Evolutionary conservation across 768 basidiomycete genomes (phyloP).

Genomic region (Ramaria sp.): DNA sequence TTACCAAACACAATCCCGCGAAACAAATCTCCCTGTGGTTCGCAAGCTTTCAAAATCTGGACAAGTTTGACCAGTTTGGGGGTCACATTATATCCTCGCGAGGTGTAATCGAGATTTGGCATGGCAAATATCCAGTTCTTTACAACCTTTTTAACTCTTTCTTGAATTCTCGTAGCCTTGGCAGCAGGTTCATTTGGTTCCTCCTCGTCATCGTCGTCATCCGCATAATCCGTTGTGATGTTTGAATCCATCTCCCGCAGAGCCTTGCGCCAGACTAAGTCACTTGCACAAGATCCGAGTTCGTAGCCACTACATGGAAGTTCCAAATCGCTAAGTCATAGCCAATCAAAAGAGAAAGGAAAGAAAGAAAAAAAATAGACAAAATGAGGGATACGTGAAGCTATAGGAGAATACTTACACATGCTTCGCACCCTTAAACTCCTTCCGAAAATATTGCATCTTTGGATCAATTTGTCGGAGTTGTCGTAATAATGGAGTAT

Average conservation of each 20-base stretch:
- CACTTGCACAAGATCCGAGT: constrained; percentile 58
- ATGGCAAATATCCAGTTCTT: constrained; percentile 54
- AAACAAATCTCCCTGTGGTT: constrained; percentile 43
- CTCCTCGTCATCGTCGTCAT: constrained; percentile 20
- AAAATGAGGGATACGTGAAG: too few relatives aligned
- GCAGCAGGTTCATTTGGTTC: constrained; percentile 13
- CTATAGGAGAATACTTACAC: constrained; percentile 15
- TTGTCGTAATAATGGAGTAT: constrained; percentile 34
- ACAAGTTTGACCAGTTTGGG: constrained; percentile 55
- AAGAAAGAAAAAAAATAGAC: neutral
- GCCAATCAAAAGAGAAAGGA: neutral
- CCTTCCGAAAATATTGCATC: constrained; percentile 26
- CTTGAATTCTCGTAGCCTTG: constrained; percentile 1
- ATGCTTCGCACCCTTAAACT: constrained; percentile 37
- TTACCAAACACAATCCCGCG: constrained; percentile 58
- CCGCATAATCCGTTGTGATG: constrained; percentile 16
- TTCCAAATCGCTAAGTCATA: neutral
- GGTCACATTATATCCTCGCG: constrained; percentile 53
- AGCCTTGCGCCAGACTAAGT: constrained; percentile 56
- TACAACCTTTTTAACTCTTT: constrained; percentile 23
- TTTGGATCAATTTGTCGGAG: constrained; percentile 35
- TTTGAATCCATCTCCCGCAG: constrained; percentile 27
- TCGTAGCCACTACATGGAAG: constrained; percentile 25
- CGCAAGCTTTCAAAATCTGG: constrained; percentile 45
- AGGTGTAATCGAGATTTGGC: constrained; percentile 48